Evolutionary conservation across 805 yeast species (phyloP).

Genomic region (Kurtzmaniella fragi): DNA sequence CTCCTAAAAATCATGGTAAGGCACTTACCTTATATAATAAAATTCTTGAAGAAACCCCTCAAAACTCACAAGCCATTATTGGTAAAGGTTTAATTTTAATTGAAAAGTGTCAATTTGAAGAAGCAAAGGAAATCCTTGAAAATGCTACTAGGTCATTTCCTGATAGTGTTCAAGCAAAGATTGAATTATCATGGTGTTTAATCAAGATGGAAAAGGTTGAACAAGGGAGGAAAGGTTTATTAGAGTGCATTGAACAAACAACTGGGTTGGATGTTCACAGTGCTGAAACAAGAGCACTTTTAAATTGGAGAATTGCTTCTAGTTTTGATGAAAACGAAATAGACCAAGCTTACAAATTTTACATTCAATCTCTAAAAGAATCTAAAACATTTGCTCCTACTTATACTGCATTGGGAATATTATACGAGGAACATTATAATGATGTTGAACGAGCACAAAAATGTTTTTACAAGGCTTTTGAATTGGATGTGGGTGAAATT

Average conservation of each 20-base stretch:
- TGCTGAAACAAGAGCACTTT: constrained; percentile 52
- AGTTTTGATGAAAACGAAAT: constrained; percentile 35
- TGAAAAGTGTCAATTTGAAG: constrained; percentile 53
- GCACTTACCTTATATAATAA: constrained; percentile 70
- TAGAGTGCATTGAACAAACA: constrained; percentile 35
- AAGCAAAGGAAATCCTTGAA: constrained; percentile 51
- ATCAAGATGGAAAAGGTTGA: constrained; percentile 47
- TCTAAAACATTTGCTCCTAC: constrained; percentile 69
- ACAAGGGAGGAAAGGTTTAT: constrained; percentile 50
- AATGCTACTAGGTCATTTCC: constrained; percentile 47
- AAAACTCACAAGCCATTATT: constrained; percentile 57
- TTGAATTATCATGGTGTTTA: constrained; percentile 78
- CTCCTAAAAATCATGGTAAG: constrained; percentile 78
- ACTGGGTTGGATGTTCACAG: constrained; percentile 50
- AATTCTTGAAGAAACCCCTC: constrained; percentile 42
- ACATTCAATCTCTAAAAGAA: constrained; percentile 59
- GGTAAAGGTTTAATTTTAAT: constrained; percentile 79
- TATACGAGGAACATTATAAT: constrained; percentile 54
- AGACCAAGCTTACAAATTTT: constrained; percentile 49
- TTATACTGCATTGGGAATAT: constrained; percentile 72
- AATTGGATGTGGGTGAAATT: constrained; percentile 72
- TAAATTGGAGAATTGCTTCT: constrained; percentile 71
- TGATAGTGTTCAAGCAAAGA: constrained; percentile 45
- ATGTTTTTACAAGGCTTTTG: constrained; percentile 87
- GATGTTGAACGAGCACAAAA: constrained; percentile 72